Evolutionary conservation across 345 rosid genomes (phyloP), one percentile per base, ranked within the genome.

Genomic region (Moricandia moricandioides): DNA sequence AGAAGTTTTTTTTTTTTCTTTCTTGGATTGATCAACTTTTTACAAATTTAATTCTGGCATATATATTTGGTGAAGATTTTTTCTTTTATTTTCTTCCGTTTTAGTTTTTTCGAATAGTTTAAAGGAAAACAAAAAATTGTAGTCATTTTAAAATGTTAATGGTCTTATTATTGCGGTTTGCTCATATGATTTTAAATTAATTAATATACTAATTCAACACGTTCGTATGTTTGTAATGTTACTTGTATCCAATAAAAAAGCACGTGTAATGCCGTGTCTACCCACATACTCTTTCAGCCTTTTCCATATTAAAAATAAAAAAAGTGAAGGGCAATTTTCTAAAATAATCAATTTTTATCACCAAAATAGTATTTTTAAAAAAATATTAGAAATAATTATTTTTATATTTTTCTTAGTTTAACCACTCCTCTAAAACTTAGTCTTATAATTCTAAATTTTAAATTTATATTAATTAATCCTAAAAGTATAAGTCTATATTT

Each of bases 51-150:
- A 30, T 47, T 62, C 70, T 69, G 37, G 70, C 63, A 40, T 21
- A 70, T 21, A 70, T 70, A 29, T 47, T 77, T 71, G 71, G 65
- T 70, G 70, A 62, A 63, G 45, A 54, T 37, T 39, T 73, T 74
- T 49, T 51, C 0, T 29, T 65, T 65, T 13, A 7, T 4, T 65
- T 73, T 1, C 12, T 26, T 37, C 37, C 8, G 8, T 37, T 62
- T 52, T 26, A 18, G 7, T 47, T 14, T 47, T 47, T 29, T 21
- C 24, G 24, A 21, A 21, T 21, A 21, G 24, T 21, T 21, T 21
- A 21, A 21, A 21, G 24, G 24, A 21, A 21, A 21, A 21, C 0
- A 29, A 29, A 29, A 29, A 1, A 1, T 2, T 57, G 27, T 62
- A 16, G 37, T 34, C 49, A 55, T 34, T 31, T 75, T 67, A 1